Evolutionary conservation across 352 stramenopile genomes (phyloP).

Genomic region (Elongisporangium senticosum): DNA sequence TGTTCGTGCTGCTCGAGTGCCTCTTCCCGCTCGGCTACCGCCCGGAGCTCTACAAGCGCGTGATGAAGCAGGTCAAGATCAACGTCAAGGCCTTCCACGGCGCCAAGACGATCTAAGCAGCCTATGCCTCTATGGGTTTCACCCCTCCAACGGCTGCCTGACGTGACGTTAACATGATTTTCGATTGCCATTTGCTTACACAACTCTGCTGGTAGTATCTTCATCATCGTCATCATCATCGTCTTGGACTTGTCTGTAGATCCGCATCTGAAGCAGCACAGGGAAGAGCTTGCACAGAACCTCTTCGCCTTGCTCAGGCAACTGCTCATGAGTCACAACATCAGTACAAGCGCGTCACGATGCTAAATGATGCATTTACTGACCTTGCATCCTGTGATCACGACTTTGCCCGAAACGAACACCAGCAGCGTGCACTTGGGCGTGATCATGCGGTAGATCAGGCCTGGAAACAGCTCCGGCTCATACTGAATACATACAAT

Average conservation of each 20-base stretch:
- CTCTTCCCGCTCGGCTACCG: slow-evolving; percentile 79
- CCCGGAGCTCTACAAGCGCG: slow-evolving; percentile 50
- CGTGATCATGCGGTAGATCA: slow-evolving; percentile 94
- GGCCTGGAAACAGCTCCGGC: slow-evolving; percentile 95
- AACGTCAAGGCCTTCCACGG: slow-evolving; percentile 61
- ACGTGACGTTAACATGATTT: neutral
- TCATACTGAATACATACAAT: slow-evolving; percentile 79
- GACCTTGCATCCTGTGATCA: slow-evolving; percentile 91
- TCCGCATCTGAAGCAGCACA: slow-evolving; percentile 45
- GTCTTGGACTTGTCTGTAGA: slow-evolving; percentile 12
- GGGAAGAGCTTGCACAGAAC: slow-evolving; percentile 53
- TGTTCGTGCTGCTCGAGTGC: slow-evolving; percentile 84
- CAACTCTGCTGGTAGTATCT: neutral
- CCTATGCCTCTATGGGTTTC: neutral
- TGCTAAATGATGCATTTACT: neutral
- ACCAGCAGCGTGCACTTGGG: slow-evolving; percentile 94
- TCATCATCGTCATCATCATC: slow-evolving; percentile 15
- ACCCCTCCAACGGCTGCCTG: neutral
- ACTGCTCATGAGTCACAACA: slow-evolving; percentile 7
- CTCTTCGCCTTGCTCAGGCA: slow-evolving; percentile 26
- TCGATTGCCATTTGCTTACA: neutral
- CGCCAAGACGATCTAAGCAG: slow-evolving; percentile 26
- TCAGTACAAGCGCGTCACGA: slow-evolving; percentile 1
- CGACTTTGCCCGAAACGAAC: slow-evolving; percentile 97
- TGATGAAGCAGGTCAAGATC: slow-evolving; percentile 50